Base-by-base conservation (phyloP, 169 alveolate species). In the Plasmodium yoelii region DNA sequence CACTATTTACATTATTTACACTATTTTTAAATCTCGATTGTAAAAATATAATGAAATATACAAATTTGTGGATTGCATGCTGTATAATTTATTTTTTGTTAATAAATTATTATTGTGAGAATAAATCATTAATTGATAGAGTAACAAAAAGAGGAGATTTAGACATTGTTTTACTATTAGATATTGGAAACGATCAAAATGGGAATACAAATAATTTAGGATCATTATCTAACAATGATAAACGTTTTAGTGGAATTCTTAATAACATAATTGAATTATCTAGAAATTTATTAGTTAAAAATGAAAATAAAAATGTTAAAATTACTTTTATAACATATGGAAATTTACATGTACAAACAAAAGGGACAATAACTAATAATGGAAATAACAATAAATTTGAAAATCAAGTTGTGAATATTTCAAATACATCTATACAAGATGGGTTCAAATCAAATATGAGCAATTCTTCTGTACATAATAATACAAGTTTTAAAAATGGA, bases 101-200 rank as follows among this genome's bases (percentile, higher is more conserved):
- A 22, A 22, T 64, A n/a, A 19, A 24, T 64, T 69, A 49, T 15
- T 39, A 28, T 18, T 46, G 18, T 39, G 80, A 19, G 13, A 12
- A 69, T 53, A 64, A 64, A 7, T 26, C 42, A 2, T 47, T 86
- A 64, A 65, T 86, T 24, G 64, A 56, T 0, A 69, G 57, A 28
- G 56, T 86, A 19, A 86, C 91, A 6, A 69, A 10, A 1, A 39
- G 15, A 44, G 91, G 91, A 18, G 91, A 86, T 53, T 18, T 86
- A 2, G 91, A 86, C 8, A 24, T 86, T 18, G 87, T 86, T 1
- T 5, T 86, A 69, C 42, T 86, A 10, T 60, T 49, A 24, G 91
- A 86, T 60, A 49, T 8, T 0, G 91, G 74, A 4, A 9, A 49
- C 7, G 34, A 65, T 15, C 28, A 68, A 15, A 42, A 5, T 18